Percentiles rank a stretch among this genome's conserved stretches.
Evolutionary conservation across 2,329 filamentous ascomycete genomes (phyloP).

Genomic region (Xylariaceae sp.): DNA sequence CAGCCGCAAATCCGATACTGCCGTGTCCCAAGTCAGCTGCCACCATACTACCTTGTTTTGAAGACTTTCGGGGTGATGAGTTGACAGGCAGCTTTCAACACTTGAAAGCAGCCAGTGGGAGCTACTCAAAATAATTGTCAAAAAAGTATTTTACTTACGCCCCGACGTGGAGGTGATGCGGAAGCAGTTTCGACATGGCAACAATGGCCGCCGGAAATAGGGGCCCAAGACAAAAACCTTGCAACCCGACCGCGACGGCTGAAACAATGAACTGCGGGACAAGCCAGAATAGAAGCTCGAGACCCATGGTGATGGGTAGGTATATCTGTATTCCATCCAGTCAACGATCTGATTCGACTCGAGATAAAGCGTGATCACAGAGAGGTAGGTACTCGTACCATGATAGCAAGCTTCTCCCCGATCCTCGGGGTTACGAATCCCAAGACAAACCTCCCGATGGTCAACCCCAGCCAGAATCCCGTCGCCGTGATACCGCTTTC

Average conservation of each 20-base stretch:
- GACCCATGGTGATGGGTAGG: slow-evolving; percentile 55
- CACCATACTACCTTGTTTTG: not conserved
- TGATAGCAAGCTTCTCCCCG: slow-evolving; percentile 61
- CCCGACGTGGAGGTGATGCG: slow-evolving; percentile 66
- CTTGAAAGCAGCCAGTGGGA: not conserved
- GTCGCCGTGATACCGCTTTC: slow-evolving; percentile 69
- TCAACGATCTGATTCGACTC: not conserved
- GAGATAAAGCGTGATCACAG: not conserved
- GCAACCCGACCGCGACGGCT: slow-evolving; percentile 62
- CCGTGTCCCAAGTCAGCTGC: not conserved
- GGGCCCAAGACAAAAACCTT: slow-evolving; percentile 76
- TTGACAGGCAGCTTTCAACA: no score
- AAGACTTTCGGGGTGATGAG: no score
- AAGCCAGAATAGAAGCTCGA: slow-evolving; percentile 74
- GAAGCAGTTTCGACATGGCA: slow-evolving; percentile 62
- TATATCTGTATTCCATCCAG: slow-evolving; percentile 43
- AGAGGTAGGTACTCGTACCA: slow-evolving; percentile 25
- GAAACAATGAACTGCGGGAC: slow-evolving; percentile 72
- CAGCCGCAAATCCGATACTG: slow-evolving; percentile 68
- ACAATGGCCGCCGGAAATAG: slow-evolving; percentile 70
- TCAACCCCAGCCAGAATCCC: slow-evolving; percentile 77
- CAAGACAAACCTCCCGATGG: slow-evolving; percentile 62
- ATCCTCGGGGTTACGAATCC: slow-evolving; percentile 68
- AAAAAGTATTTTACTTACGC: slow-evolving; percentile 30
- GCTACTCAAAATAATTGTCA: not conserved